Conservation (phyloP, 805 yeast species). For the Ogataea zsoltii region DNA sequence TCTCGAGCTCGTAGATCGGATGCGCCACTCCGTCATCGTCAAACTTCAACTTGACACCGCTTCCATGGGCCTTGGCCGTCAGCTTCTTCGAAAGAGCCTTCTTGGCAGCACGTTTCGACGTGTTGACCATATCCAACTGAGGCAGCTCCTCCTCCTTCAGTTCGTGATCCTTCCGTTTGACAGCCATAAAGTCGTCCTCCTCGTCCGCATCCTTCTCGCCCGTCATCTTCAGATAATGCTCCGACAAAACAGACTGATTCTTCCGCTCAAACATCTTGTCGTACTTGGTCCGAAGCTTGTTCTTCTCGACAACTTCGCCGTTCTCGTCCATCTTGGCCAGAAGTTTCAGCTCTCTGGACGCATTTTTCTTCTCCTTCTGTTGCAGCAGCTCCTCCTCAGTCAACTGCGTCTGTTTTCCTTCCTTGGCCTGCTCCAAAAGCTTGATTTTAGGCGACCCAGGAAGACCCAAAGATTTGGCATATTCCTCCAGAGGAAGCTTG, state of each 20-base stretch:
- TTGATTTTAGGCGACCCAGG: constrained; percentile 97
- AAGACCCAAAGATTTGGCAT: constrained; percentile 84
- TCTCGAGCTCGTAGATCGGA: constrained; percentile 86
- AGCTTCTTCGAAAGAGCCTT: constrained; percentile 85
- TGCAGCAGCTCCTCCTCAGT: constrained; percentile 38
- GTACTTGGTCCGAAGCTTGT: constrained; percentile 76
- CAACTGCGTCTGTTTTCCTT: constrained; percentile 39
- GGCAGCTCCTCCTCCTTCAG: constrained; percentile 66
- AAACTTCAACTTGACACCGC: constrained; percentile 76
- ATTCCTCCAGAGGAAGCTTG: constrained; percentile 75
- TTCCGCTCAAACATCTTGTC: constrained; percentile 95
- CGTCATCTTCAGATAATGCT: constrained; percentile 79
- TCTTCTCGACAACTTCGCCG: constrained; percentile 53
- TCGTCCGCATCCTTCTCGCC: constrained; percentile 65
- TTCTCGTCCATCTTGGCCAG: constrained; percentile 60
- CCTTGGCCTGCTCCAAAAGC: constrained; percentile 47
- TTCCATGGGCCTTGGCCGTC: constrained; percentile 58
- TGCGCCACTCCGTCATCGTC: constrained; percentile 96
- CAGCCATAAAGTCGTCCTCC: constrained; percentile 76
- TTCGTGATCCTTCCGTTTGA: constrained; percentile 77
- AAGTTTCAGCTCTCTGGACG: constrained; percentile 66
- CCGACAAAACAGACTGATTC: constrained; percentile 88
- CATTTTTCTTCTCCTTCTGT: constrained; percentile 75
- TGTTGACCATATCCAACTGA: constrained; percentile 51
- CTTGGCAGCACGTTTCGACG: constrained; percentile 82